Conservation (phyloP, 1,284 basidiomycete genomes). For the Sanghuangporus weigelae region DNA sequence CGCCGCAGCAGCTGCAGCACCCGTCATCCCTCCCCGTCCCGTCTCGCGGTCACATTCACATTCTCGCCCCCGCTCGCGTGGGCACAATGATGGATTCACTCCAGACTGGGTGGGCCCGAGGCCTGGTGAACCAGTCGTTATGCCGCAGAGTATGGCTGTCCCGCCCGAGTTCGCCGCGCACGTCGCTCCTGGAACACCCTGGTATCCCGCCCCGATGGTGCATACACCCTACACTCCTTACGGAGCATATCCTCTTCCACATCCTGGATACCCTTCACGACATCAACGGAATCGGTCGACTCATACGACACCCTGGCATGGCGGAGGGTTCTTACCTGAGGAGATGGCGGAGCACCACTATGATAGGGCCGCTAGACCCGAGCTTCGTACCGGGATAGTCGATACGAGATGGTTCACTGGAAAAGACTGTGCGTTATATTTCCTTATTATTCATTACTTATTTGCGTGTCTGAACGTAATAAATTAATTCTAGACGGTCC, state of each 20-base stretch:
- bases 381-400: neutral
- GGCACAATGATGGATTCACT: neutral
- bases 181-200: conserved; percentile 3
- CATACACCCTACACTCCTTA: neutral
- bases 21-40: neutral
- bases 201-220: neutral
- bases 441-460: neutral
- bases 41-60: neutral
- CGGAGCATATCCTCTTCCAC: neutral
- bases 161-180: neutral
- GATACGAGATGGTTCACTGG: conserved; percentile 16
- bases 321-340: conserved; percentile 10
- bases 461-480: neutral
- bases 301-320: conserved; percentile 11
- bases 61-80: neutral
- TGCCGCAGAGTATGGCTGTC: neutral
- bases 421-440: conserved; percentile 3
- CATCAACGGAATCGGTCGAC: neutral
- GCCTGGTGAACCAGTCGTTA: neutral
- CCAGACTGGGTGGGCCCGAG: conserved; percentile 2
- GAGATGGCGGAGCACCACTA: neutral
- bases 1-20: neutral
- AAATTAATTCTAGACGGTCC: conserved; percentile 53
- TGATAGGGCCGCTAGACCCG: conserved; percentile 1
- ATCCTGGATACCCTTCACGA: neutral